Percentiles rank a stretch among this genome's conserved stretches.
phyloP scores from a whole-genome alignment of 192 early-diverging fungal species.

The Glomus cerebriforme region DNA sequence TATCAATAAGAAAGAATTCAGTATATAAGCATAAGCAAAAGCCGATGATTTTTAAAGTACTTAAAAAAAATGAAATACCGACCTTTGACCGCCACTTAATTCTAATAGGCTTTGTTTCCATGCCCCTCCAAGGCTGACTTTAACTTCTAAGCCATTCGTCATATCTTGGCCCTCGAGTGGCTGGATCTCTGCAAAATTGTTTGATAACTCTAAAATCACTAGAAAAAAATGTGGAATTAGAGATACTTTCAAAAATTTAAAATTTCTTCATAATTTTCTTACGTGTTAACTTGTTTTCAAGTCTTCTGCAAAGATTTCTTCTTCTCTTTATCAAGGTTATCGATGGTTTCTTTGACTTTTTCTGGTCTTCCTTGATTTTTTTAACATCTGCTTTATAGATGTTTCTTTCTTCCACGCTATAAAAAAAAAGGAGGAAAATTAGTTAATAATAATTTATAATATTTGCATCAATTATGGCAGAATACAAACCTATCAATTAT shows the following conservation, averaged over 20 bases:
- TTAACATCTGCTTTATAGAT: constrained; percentile 81
- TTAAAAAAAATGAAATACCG: no score
- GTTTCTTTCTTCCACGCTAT: constrained; percentile 90
- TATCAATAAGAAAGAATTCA: no score
- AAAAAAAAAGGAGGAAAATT: constrained; percentile 27
- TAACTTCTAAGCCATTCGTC: no score
- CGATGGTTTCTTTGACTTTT: constrained; percentile 92
- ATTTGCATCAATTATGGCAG: no score
- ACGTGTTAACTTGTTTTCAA: constrained; percentile 88
- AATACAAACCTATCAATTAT: no score
- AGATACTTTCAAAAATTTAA: no score
- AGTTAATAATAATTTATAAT: background rate
- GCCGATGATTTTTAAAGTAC: no score
- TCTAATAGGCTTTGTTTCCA: no score
- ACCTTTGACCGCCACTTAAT: no score
- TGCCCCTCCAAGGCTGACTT: no score
- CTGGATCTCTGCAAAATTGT: constrained; percentile 83
- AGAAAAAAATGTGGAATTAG: background rate
- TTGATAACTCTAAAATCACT: constrained; percentile 94
- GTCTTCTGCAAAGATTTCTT: constrained; percentile 86
- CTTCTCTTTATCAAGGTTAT: constrained; percentile 86
- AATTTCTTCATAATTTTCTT: constrained; percentile 28
- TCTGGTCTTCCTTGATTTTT: constrained; percentile 90
- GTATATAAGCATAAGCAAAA: no score
- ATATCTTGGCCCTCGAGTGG: constrained; percentile 86